Base-by-base conservation (phyloP, 2,329 filamentous ascomycete species). In the Trichoderma sp. region DNA sequence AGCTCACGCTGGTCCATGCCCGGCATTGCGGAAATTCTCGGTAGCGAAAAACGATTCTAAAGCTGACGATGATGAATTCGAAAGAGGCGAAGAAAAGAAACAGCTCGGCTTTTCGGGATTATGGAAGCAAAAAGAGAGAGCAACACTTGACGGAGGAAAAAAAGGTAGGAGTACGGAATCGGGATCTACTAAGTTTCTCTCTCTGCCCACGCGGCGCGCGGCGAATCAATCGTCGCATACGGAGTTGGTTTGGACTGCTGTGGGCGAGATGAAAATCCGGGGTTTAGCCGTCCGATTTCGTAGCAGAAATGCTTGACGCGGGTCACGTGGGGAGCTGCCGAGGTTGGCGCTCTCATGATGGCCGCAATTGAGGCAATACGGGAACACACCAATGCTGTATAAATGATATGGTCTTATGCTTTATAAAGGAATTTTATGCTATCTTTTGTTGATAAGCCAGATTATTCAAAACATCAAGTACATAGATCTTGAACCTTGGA, bases 1-100 rank as follows among this genome's bases (percentile, higher is more conserved):
- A 98, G 93, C 82, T 96, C 94, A 85, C 94, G 94, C 81, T 92
- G 90, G 81, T 97, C 93, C 93, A 97, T 95, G 71, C 71, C 68
- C 53, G 77, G 77, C 78, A 75, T 74, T 71, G 60, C 33, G 66
- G 64, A 33, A 21, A 12, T 33, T 11, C 62, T 41, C 24, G 27
- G 29, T 14, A 16, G 9, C 14, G 24, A 45, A 45, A 45, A 59
- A 35, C 35, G 27, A 60, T 35, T 41, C 33, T 60, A 71, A 41
- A 60, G 33, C 6, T 21, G 53, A 45, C 66, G 53, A 62, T 14
- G 18, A 66, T 6, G 62, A 27, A 24, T 45, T 45, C 62, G 63
- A 66, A 27, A 38, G 63, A 29, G 8, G 53, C 16, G 16, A 38
- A 29, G 41, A 8, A n/a, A 31, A 67, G 16, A 33, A 53, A n/a